Evolutionary conservation across 1,284 basidiomycete species (phyloP).

Genomic region (Papiliotrema flavescens): DNA sequence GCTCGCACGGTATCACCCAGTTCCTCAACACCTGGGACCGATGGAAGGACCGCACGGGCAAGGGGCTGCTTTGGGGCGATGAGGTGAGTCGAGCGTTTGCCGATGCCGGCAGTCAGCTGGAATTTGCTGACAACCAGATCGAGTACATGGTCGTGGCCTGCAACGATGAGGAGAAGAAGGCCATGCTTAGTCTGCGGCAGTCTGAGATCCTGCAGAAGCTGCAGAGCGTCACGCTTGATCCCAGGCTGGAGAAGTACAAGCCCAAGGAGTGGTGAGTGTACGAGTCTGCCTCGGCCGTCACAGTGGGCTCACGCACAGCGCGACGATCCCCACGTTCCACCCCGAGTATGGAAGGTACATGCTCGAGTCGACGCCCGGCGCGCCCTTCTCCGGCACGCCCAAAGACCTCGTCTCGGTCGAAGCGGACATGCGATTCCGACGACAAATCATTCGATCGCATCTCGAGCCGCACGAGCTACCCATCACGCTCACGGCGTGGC

Average conservation of each 20-base stretch:
- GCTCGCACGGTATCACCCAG: conserved; percentile 89
- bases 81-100: conserved; percentile 61
- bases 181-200: conserved; percentile 84
- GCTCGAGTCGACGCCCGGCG: conserved; percentile 96
- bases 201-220: conserved; percentile 88
- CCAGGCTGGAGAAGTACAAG: conserved; percentile 55
- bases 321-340: conserved; percentile 86
- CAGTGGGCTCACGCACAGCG: conserved; percentile 50
- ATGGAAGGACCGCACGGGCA: conserved; percentile 86
- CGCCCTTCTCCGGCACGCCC: conserved; percentile 84
- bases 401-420: conserved; percentile 86
- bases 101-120: neutral
- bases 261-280: conserved; percentile 32
- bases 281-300: neutral
- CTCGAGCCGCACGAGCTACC: conserved; percentile 83
- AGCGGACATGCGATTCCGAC: conserved; percentile 87
- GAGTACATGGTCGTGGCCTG: conserved; percentile 95
- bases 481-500: conserved; percentile 92
- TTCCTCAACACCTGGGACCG: conserved; percentile 90
- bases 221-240: conserved; percentile 63
- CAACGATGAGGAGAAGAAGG: conserved; percentile 72
- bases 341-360: conserved; percentile 99
- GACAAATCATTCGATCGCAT: conserved; percentile 76
- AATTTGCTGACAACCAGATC: conserved; percentile 57
- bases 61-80: conserved; percentile 97